Percentiles rank a stretch among this genome's conserved stretches.
Conservation (phyloP, 2,329 filamentous ascomycete genomes). For the Microdochium trichocladiopsis region DNA sequence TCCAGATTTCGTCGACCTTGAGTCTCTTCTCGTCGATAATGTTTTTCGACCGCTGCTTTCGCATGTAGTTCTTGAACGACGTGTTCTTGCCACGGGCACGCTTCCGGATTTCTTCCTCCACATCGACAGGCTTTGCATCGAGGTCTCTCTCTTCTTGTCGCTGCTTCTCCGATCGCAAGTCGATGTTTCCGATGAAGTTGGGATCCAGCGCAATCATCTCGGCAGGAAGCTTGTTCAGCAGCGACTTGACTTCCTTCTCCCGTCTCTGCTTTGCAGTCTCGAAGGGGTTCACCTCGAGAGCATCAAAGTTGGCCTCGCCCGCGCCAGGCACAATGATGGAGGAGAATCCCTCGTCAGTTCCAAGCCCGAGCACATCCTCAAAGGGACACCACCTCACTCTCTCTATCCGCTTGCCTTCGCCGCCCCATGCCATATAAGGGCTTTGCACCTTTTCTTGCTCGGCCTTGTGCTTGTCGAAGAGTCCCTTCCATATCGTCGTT, state of each 20-base stretch:
- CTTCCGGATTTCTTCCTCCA: slow-evolving; percentile 62
- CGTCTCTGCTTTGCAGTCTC: slow-evolving; percentile 89
- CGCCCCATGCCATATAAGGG: slow-evolving; percentile 91
- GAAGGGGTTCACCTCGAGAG: slow-evolving; percentile 89
- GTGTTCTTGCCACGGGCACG: slow-evolving; percentile 84
- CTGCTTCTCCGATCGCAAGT: slow-evolving; percentile 73
- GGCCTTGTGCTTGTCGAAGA: slow-evolving; percentile 67
- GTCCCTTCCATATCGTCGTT: slow-evolving; percentile 82
- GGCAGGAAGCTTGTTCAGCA: slow-evolving; percentile 91
- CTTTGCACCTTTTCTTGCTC: slow-evolving; percentile 76
- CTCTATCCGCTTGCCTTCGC: slow-evolving; percentile 75
- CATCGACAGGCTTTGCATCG: slow-evolving; percentile 56
- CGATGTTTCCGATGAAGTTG: slow-evolving; percentile 82
- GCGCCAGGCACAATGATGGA: slow-evolving; percentile 87
- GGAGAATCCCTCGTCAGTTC: slow-evolving; percentile 80
- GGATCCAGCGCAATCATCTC: slow-evolving; percentile 97
- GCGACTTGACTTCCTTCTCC: slow-evolving; percentile 79
- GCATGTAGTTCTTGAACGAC: slow-evolving; percentile 76
- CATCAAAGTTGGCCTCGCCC: slow-evolving; percentile 96
- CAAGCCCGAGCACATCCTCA: slow-evolving; percentile 84
- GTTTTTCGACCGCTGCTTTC: slow-evolving; percentile 90
- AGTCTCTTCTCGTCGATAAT: slow-evolving; percentile 93
- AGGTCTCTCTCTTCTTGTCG: slow-evolving; percentile 71
- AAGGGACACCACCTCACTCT: slow-evolving; percentile 87
- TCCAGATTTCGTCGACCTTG: slow-evolving; percentile 76